Base-by-base conservation (phyloP, 345 rosid genomes). In the Gossypium turneri region DNA sequence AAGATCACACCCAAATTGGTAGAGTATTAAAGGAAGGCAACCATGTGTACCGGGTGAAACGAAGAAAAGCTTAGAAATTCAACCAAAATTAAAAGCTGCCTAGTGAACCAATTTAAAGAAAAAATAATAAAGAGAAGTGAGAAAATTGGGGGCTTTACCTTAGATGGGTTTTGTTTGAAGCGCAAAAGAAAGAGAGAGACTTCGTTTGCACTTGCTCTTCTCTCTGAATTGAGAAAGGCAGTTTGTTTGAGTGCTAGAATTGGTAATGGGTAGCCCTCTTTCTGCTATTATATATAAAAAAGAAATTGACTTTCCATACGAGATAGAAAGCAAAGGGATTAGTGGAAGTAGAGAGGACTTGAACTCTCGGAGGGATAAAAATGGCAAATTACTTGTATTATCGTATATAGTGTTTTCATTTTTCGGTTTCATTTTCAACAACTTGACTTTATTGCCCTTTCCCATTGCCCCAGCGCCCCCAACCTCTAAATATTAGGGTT, bases 101-200 rank as follows among this genome's bases (percentile, higher is more conserved):
- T 9, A 48, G 43, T 8, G 15, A 50, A 5, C 20, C 20, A 50
- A 47, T 47, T 67, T 16, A 38, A 38, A 9, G 15, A 58, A 58
- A 58, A 11, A 2, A 51, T 7, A 27, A 25, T 19, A 27, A 16
- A 48, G 44, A 67, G 12, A 27, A 51, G 1, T 25, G 58, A 51
- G 13, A 25, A 50, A 68, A 12, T 45, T 67, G 7, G 19, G 72
- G 41, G 56, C 24, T 67, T 34, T 48, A 68, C 72, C 72, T 68
- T 68, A 3, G 72, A 68, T 68, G 12, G 16, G 1, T 0, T 55
- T 25, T 50, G 41, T 25, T 68, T 15, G 20, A 67, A 45, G 70
- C 20, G 50, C 29, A 22, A 43, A 52, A 4, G 57, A 61, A 60
- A 27, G 65, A 60, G 3, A 27, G 19, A 15, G 45, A 61, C 66